Percentiles rank a stretch among this genome's conserved stretches.
These are phyloP conservation scores for Brassica napus DNA, from an alignment of 345 rosid genomes.

Conservation along the genomic window DNA sequence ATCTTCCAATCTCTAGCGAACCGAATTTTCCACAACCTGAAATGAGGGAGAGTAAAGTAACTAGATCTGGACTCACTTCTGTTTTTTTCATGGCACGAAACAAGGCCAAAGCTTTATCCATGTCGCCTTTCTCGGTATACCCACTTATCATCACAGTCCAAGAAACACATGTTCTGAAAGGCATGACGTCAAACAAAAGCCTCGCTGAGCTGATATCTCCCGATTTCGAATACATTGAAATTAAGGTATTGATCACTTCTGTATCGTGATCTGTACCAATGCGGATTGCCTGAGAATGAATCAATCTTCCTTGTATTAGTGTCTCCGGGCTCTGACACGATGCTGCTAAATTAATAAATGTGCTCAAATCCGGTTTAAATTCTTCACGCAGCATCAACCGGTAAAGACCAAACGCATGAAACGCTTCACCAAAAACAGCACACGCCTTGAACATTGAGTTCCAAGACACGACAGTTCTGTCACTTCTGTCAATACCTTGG, in stretches of 20 bases:
- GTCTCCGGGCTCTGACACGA: constrained; percentile 47
- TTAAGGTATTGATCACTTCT: constrained; percentile 51
- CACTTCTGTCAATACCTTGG: constrained; percentile 41
- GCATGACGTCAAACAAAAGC: constrained; percentile 54
- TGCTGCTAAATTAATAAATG: constrained; percentile 59
- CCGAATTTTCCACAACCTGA: constrained; percentile 62
- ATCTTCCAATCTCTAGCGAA: constrained; percentile 60
- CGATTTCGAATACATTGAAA: constrained; percentile 68
- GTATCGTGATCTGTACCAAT: constrained; percentile 51
- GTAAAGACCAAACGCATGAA: constrained; percentile 48
- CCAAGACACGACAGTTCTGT: constrained; percentile 51
- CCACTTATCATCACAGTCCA: constrained; percentile 90
- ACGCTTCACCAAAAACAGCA: constrained; percentile 38
- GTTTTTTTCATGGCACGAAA: constrained; percentile 52
- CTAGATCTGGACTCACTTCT: constrained; percentile 55
- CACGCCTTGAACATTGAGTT: constrained; percentile 70
- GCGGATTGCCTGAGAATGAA: constrained; percentile 59
- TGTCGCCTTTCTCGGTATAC: constrained; percentile 61
- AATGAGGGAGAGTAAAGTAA: constrained; percentile 58
- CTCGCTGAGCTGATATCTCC: constrained; percentile 52
- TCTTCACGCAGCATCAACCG: constrained; percentile 54
- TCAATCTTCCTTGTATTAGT: constrained; percentile 45
- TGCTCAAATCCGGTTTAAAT: constrained; percentile 54
- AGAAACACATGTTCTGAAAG: constrained; percentile 55
- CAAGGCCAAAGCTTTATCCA: constrained; percentile 57